Evolutionary conservation across 169 alveolate genomes (phyloP).

Genomic region (Cryptosporidium sp.): DNA sequence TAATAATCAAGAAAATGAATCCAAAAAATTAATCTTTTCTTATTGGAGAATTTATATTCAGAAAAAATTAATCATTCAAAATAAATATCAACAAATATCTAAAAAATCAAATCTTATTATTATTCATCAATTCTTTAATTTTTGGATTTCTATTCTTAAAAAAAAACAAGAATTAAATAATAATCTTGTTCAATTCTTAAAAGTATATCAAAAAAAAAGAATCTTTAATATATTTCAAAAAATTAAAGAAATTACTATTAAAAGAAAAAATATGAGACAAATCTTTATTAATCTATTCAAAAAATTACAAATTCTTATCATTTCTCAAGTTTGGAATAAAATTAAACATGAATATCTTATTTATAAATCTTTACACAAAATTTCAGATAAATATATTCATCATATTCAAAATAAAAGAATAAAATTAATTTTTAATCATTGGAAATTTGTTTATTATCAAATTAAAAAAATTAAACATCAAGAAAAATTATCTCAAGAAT

Average conservation of each 20-base stretch:
- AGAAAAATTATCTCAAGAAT: background rate
- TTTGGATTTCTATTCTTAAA: background rate
- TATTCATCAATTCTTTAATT: background rate
- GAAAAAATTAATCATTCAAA: background rate
- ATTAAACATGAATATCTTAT: background rate
- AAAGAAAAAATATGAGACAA: background rate
- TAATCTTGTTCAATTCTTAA: background rate
- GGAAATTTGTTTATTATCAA: conserved; percentile 4
- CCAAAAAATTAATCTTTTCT: background rate
- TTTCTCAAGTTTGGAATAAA: conserved; percentile 8
- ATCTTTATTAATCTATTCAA: background rate
- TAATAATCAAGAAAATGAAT: background rate
- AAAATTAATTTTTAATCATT: conserved; percentile 9
- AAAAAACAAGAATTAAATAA: background rate
- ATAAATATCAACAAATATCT: background rate
- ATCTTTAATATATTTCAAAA: background rate
- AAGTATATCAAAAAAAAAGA: background rate
- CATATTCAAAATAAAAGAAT: background rate
- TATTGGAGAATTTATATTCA: background rate
- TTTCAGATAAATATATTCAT: background rate
- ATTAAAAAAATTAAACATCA: background rate
- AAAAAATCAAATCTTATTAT: background rate
- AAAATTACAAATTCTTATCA: background rate
- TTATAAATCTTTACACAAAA: conserved; percentile 18
- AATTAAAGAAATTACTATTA: background rate